Evolutionary conservation across 495 filamentous ascomycete species (phyloP).

Genomic region (Tuber aestivum): DNA sequence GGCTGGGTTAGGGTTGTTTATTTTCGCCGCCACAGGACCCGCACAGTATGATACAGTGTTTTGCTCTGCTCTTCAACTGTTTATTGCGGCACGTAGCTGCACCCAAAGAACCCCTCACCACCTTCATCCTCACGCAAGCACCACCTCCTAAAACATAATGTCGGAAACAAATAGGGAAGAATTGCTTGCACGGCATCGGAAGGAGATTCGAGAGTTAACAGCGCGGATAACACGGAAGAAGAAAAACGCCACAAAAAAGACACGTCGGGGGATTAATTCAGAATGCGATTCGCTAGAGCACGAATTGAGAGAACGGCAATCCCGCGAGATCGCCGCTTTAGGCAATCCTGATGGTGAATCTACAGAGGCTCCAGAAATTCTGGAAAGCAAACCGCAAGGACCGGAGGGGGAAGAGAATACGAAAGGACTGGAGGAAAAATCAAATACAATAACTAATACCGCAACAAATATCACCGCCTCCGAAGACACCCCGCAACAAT

Average conservation of each 20-base stretch:
- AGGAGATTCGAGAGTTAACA: slow-evolving; percentile 82
- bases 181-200: slow-evolving; percentile 71
- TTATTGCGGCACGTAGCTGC: neutral
- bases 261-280: slow-evolving; percentile 77
- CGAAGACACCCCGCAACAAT: slow-evolving; percentile 18
- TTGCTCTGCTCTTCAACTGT: neutral
- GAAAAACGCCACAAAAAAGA: slow-evolving; percentile 93
- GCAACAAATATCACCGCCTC: slow-evolving; percentile 18
- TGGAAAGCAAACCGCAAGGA: slow-evolving; percentile 28
- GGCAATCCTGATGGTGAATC: slow-evolving; percentile 40
- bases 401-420: slow-evolving; percentile 17
- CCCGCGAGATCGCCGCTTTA: slow-evolving; percentile 58
- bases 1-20: slow-evolving; percentile 22
- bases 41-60: neutral
- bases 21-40: neutral
- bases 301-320: slow-evolving; percentile 62
- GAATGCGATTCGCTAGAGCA: slow-evolving; percentile 71
- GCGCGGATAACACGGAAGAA: slow-evolving; percentile 84
- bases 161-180: slow-evolving; percentile 54
- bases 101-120: neutral
- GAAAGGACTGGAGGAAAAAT: slow-evolving; percentile 12
- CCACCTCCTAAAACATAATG: neutral
- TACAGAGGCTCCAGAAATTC: slow-evolving; percentile 11
- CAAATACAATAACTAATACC: slow-evolving; percentile 23
- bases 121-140: neutral